These are phyloP conservation scores for Exophiala aquamarina DNA, from an alignment of 2,329 filamentous ascomycete species.

Conservation along the genomic window DNA sequence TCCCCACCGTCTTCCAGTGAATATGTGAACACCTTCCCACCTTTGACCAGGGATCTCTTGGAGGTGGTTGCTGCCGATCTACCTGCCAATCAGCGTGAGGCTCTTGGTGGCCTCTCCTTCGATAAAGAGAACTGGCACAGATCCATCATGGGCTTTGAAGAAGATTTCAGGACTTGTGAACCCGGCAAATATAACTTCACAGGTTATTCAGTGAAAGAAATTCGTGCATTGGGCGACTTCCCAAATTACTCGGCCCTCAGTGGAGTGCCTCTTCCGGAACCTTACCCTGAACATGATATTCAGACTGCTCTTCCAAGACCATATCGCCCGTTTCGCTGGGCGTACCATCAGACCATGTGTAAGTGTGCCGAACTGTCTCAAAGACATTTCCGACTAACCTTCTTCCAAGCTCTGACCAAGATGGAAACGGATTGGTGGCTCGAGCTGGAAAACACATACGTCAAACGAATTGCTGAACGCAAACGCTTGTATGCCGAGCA, in stretches of 20 bases:
- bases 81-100: conserved; percentile 23
- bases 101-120: conserved; percentile 23
- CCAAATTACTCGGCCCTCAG: conserved; percentile 75
- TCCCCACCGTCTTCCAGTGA: conserved; percentile 21
- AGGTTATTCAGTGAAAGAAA: conserved; percentile 69
- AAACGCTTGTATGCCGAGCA: conserved; percentile 64
- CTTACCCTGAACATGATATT: conserved; percentile 67
- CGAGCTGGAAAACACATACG: conserved; percentile 78
- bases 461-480: conserved; percentile 66
- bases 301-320: conserved; percentile 68
- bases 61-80: conserved; percentile 31
- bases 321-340: conserved; percentile 79
- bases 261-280: conserved; percentile 68
- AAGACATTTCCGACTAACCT: too few relatives aligned
- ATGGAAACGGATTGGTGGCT: conserved; percentile 84
- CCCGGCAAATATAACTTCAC: conserved; percentile 58
- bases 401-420: conserved; percentile 66
- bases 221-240: conserved; percentile 71
- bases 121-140: conserved; percentile 35
- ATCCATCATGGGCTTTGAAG: conserved; percentile 42
- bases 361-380: too few relatives aligned
- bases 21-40: conserved; percentile 3
- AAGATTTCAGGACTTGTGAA: conserved; percentile 39
- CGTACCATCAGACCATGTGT: conserved; percentile 92
- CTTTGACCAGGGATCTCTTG: conserved; percentile 40